These are phyloP conservation scores for Grosmannia clavigera DNA, from an alignment of 2,329 filamentous ascomycete genomes.

Conservation along the genomic window DNA sequence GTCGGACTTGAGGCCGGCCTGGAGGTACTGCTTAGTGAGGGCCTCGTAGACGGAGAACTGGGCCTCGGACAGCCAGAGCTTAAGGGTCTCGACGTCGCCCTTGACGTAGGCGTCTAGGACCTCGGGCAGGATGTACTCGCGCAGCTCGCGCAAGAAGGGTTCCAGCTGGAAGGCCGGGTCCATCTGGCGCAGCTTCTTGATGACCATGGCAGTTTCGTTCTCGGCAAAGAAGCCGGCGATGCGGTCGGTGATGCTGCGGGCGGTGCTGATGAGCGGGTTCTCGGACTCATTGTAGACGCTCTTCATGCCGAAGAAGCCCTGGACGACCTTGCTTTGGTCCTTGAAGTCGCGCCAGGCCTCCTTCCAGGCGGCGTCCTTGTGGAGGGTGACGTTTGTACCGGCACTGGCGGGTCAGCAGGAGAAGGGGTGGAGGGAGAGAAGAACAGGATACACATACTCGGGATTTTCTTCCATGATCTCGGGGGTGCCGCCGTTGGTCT, in stretches of 20 bases:
- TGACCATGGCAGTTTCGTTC: conserved; percentile 94
- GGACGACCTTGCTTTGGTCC: conserved; percentile 78
- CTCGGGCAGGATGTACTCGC: conserved; percentile 95
- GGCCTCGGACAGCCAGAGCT: conserved; percentile 89
- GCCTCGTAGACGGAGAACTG: conserved; percentile 96
- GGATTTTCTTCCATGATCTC: conserved; percentile 70
- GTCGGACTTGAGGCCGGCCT: conserved; percentile 85
- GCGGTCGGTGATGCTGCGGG: conserved; percentile 84
- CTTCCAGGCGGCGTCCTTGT: conserved; percentile 97
- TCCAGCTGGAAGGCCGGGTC: conserved; percentile 92
- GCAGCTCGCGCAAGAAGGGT: conserved; percentile 86
- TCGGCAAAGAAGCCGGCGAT: conserved; percentile 95
- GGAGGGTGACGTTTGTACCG: conserved; percentile 84
- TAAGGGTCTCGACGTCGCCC: conserved; percentile 80
- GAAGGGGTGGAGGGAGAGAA: not conserved
- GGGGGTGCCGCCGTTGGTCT: conserved; percentile 40
- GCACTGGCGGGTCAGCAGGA: conserved; percentile 42
- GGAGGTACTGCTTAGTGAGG: conserved; percentile 91
- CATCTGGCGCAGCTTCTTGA: conserved; percentile 95
- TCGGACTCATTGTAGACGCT: conserved; percentile 90
- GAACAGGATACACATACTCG: conserved; percentile 49
- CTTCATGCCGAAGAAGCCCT: conserved; percentile 77
- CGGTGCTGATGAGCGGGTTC: conserved; percentile 87
- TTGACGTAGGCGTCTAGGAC: conserved; percentile 97
- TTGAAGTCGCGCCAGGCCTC: conserved; percentile 96